phyloP scores from a whole-genome alignment of 225 moss, liverwort and hornwort genomes.

The Straminergon stramineum region DNA sequence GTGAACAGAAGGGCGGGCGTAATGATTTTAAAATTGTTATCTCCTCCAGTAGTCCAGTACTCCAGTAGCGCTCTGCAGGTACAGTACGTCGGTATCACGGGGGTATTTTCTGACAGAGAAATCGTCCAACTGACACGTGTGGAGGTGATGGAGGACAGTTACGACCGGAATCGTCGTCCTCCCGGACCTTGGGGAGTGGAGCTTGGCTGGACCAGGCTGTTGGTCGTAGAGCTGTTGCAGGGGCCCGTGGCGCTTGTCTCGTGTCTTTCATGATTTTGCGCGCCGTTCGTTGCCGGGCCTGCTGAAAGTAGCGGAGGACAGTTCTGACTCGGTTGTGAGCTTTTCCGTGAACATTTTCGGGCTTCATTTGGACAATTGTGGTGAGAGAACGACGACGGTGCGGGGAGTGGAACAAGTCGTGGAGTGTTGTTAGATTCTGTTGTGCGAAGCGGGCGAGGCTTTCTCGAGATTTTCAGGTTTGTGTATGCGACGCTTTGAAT shows the following conservation, averaged over 20 bases:
- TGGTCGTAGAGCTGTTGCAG: neutral
- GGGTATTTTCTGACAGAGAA: neutral
- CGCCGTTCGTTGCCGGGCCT: neutral
- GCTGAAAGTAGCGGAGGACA: neutral
- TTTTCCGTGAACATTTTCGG: neutral
- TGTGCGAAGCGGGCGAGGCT: neutral
- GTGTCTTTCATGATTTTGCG: neutral
- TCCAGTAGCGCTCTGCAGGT: neutral
- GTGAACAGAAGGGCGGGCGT: too few relatives aligned
- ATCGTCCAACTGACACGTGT: neutral
- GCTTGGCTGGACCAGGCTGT: constrained; percentile 11
- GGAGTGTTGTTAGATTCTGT: neutral
- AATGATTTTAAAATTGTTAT: neutral
- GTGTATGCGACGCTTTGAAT: neutral
- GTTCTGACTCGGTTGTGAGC: neutral
- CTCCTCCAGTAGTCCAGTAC: neutral
- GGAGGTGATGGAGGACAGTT: neutral
- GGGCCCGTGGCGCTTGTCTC: neutral
- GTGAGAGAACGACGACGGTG: neutral
- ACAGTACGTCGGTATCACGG: neutral
- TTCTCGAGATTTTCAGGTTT: neutral
- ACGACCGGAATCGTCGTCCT: neutral
- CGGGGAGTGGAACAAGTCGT: neutral
- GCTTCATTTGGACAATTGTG: neutral
- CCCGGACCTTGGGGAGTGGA: neutral